These are phyloP conservation scores for Neurospora sp. DNA, from an alignment of 495 filamentous ascomycete species.

Conservation along the genomic window DNA sequence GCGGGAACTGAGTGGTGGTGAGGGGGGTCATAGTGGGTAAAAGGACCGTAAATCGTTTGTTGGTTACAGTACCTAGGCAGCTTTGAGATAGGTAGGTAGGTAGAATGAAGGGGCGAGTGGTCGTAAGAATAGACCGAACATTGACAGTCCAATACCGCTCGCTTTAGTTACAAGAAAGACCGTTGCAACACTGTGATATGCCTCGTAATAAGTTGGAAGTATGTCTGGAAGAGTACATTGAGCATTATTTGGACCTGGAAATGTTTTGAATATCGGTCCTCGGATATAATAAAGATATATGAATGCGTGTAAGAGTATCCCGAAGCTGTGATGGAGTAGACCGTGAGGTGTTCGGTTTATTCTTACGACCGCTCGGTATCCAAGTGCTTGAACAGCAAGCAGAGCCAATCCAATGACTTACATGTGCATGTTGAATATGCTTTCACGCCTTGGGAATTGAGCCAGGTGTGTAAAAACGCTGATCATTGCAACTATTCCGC, in stretches of 20 bases:
- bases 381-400: background rate
- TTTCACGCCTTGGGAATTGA: background rate
- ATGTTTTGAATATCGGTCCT: background rate
- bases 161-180: background rate
- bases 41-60: too few relatives aligned
- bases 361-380: background rate
- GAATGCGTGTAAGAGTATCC: background rate
- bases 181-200: background rate
- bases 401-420: background rate
- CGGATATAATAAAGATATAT: background rate
- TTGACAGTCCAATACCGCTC: background rate
- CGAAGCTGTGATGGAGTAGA: background rate
- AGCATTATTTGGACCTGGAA: background rate
- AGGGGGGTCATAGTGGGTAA: background rate
- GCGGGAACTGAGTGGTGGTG: background rate
- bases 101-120: background rate
- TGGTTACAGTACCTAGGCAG: background rate
- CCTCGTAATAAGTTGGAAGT: background rate
- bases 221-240: background rate
- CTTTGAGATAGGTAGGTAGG: background rate
- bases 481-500: background rate
- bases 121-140: background rate
- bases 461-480: background rate
- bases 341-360: background rate
- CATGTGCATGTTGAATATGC: background rate